Percentiles rank a stretch among this genome's conserved stretches.
phyloP scores from a whole-genome alignment of 1,284 basidiomycete species.

The Cryptococcus maquisensis region DNA sequence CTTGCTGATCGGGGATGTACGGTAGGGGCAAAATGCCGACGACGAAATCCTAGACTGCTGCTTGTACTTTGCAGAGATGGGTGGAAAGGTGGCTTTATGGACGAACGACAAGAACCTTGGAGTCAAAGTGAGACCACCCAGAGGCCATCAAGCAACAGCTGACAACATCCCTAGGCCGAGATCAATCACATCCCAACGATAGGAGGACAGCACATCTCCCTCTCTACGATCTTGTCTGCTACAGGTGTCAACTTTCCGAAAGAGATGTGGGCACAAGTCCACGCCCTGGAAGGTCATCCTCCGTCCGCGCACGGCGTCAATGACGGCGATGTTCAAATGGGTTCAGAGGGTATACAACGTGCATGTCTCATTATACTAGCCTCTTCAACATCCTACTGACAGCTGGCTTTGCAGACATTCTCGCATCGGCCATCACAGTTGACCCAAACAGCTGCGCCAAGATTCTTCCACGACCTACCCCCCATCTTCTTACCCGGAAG shows the following conservation, averaged over 20 bases:
- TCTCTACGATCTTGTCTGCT: conserved; percentile 4
- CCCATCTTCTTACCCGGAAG: not conserved
- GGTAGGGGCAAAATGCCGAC: conserved; percentile 15
- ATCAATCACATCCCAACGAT: conserved; percentile 18
- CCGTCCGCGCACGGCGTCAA: not conserved
- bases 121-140: conserved; percentile 17
- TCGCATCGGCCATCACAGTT: not conserved
- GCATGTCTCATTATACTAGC: not conserved
- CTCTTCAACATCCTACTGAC: not conserved
- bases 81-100: conserved; percentile 20
- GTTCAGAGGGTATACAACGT: not conserved
- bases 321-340: not conserved
- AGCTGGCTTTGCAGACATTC: not conserved
- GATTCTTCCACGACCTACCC: not conserved
- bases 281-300: conserved; percentile 1
- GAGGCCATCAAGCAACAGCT: not conserved
- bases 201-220: conserved; percentile 6
- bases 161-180: conserved; percentile 10
- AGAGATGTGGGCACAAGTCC: conserved; percentile 6
- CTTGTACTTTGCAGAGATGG: conserved; percentile 13
- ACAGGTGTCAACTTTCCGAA: conserved; percentile 6
- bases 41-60: conserved; percentile 31
- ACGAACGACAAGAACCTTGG: conserved; percentile 28
- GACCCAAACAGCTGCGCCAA: not conserved
- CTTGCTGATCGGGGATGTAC: not conserved